These are phyloP conservation scores for Paraphoma chrysanthemicola DNA, from an alignment of 2,329 filamentous ascomycete genomes.

Conservation along the genomic window DNA sequence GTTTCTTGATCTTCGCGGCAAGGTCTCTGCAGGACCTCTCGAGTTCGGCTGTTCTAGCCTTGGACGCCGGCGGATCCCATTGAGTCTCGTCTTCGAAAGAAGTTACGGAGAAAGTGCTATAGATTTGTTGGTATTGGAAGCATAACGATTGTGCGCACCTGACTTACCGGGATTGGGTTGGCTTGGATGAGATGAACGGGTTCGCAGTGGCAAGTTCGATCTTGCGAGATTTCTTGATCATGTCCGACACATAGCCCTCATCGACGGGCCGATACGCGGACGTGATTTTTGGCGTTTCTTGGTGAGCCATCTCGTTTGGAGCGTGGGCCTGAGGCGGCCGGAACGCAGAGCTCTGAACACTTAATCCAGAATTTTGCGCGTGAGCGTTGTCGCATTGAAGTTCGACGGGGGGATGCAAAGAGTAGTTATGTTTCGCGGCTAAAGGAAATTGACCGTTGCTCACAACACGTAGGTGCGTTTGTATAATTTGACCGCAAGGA, in stretches of 20 bases:
- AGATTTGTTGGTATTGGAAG: background rate
- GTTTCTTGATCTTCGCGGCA: background rate
- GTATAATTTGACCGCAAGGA: no score
- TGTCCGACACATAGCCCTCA: background rate
- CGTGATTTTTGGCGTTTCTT: background rate
- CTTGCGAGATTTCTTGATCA: background rate
- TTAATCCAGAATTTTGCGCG: no score
- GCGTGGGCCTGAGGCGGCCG: background rate
- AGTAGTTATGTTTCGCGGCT: no score
- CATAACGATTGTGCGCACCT: no score
- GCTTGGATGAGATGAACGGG: background rate
- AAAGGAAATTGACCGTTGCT: no score
- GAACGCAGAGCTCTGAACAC: no score
- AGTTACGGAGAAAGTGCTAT: background rate
- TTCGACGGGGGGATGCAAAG: no score
- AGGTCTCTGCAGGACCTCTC: background rate
- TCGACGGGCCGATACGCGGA: background rate
- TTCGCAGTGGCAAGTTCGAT: background rate
- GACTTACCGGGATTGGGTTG: background rate
- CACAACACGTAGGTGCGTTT: no score
- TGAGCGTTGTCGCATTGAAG: no score
- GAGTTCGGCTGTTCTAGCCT: background rate
- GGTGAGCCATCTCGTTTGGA: background rate
- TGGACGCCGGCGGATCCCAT: background rate
- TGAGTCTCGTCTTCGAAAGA: constrained; percentile 2